These are phyloP conservation scores for Colletotrichum graminicola DNA, from an alignment of 2,329 filamentous ascomycete species.

Conservation along the genomic window DNA sequence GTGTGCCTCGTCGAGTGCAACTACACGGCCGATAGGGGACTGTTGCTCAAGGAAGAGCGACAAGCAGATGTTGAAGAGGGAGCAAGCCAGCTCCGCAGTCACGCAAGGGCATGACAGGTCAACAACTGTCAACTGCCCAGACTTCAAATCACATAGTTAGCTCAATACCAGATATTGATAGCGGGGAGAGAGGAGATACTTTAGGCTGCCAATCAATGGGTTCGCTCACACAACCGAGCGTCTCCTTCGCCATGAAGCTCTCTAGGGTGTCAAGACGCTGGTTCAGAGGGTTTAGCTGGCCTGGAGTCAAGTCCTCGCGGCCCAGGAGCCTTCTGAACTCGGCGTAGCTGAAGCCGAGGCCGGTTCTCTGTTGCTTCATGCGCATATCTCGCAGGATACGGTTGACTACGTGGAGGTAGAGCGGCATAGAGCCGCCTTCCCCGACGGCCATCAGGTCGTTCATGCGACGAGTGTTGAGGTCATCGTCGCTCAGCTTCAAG, in stretches of 20 bases:
- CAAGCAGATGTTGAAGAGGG: conserved; percentile 79
- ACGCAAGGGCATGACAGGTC: conserved; percentile 82
- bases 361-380: conserved; percentile 49
- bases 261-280: conserved; percentile 73
- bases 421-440: conserved; percentile 55
- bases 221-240: rapidly evolving
- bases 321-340: no score
- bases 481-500: conserved; percentile 62
- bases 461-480: conserved; percentile 71
- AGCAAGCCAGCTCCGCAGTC: conserved; percentile 74
- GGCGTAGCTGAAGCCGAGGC: no score
- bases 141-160: conserved; percentile 35
- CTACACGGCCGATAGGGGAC: conserved; percentile 64
- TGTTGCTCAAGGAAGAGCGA: conserved; percentile 72
- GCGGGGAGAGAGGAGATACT: conserved; percentile 22
- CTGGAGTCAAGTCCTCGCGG: conserved; percentile 54
- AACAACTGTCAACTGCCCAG: conserved; percentile 72
- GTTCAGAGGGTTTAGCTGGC: conserved; percentile 67
- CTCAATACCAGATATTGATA: no score
- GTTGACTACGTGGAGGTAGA: conserved; percentile 70
- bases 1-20: conserved; percentile 83
- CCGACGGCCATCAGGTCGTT: conserved; percentile 71
- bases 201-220: conserved; percentile 48
- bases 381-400: conserved; percentile 70
- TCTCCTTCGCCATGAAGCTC: conserved; percentile 1